Conservation (phyloP, 2,329 filamentous ascomycete species). For the Pleomassaria siparia region DNA sequence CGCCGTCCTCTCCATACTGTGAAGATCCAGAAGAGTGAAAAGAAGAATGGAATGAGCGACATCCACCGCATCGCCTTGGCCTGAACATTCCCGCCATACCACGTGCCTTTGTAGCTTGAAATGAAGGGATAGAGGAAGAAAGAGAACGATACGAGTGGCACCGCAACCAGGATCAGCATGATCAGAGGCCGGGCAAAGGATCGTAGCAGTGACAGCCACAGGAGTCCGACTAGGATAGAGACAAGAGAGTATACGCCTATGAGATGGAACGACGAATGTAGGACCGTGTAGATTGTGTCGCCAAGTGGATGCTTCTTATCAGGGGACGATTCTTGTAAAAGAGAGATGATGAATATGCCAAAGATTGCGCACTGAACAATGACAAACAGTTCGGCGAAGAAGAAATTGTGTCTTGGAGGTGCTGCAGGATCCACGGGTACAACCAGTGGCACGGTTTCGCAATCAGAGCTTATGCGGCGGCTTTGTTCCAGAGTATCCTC, state of each 20-base stretch:
- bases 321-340: slow-evolving; percentile 79
- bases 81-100: slow-evolving; percentile 76
- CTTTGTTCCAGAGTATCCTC: slow-evolving; percentile 51
- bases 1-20: slow-evolving; percentile 78
- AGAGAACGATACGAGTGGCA: slow-evolving; percentile 82
- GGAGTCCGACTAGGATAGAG: slow-evolving; percentile 80
- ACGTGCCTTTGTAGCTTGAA: slow-evolving; percentile 79
- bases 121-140: slow-evolving; percentile 92
- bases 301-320: slow-evolving; percentile 71
- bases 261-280: slow-evolving; percentile 84
- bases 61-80: slow-evolving; percentile 88
- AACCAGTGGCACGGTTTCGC: slow-evolving; percentile 58
- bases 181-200: slow-evolving; percentile 88
- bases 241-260: slow-evolving; percentile 89
- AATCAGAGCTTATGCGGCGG: slow-evolving; percentile 50
- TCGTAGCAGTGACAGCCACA: slow-evolving; percentile 86
- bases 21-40: slow-evolving; percentile 79
- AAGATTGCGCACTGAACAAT: slow-evolving; percentile 82
- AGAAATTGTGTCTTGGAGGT: slow-evolving; percentile 70
- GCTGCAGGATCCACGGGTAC: slow-evolving; percentile 52
- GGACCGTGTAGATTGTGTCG: slow-evolving; percentile 90
- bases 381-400: slow-evolving; percentile 88
- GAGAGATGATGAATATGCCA: slow-evolving; percentile 85
- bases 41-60: slow-evolving; percentile 72
- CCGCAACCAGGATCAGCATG: slow-evolving; percentile 75